phyloP scores from a whole-genome alignment of 441 rosid genomes.

The Pelargonium citronellum region DNA sequence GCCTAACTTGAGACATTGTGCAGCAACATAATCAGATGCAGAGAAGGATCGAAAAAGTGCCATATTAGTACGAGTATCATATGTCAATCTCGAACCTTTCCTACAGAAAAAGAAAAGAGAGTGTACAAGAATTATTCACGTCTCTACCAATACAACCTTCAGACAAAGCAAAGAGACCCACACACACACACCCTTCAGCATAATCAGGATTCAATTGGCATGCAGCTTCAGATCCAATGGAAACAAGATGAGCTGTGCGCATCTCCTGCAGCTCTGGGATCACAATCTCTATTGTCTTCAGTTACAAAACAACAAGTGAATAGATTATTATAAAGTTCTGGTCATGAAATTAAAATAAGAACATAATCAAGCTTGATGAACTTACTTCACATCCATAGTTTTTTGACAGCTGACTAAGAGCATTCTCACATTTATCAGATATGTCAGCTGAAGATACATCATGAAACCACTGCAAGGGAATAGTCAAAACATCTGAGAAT shows the following conservation, averaged over 20 bases:
- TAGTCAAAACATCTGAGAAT: conserved; percentile 17
- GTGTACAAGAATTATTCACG: conserved; percentile 6
- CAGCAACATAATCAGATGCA: conserved; percentile 69
- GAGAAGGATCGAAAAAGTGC: conserved; percentile 67
- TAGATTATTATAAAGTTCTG: neutral
- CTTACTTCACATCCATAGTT: conserved; percentile 74
- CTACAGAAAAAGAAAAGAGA: conserved; percentile 33
- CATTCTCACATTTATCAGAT: conserved; percentile 66
- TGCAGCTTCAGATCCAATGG: conserved; percentile 54
- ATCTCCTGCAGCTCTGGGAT: conserved; percentile 80
- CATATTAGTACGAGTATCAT: conserved; percentile 60
- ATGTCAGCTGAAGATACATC: conserved; percentile 75
- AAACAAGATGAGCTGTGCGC: conserved; percentile 70
- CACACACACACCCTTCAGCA: conserved; percentile 56
- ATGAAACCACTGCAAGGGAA: conserved; percentile 69
- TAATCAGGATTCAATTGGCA: conserved; percentile 44
- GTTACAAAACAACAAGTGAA: conserved; percentile 13
- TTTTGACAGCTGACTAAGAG: conserved; percentile 50
- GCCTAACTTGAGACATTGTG: conserved; percentile 70
- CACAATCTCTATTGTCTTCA: conserved; percentile 66
- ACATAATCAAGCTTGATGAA: neutral
- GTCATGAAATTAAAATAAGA: no score
- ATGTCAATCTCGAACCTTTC: conserved; percentile 46
- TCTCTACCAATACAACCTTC: neutral
- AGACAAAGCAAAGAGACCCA: conserved; percentile 1